Base-by-base conservation (phyloP, 371 early-diverging fungal species). In the Entomophthora muscae region DNA sequence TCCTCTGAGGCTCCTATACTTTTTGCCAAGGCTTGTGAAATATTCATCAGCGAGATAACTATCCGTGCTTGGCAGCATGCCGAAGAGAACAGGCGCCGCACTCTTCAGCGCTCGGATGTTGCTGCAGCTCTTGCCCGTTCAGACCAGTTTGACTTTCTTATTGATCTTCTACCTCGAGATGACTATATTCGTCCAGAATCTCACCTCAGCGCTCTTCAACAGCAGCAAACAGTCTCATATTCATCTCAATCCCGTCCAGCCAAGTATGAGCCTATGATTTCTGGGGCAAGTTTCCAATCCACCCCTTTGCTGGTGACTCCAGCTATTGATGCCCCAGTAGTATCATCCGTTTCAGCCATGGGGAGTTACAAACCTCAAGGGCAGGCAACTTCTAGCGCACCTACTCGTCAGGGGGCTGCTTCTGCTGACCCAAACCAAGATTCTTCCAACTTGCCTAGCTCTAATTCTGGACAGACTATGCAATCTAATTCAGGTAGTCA, bases 111-210 rank as follows among this genome's bases (percentile, higher is more conserved):
- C 60, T 84, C 83, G 55, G 99, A 99, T 71, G 88, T 99, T 52
- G 89, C 93, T 12, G 83, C 86, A 24, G 99, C 99, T 1, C 83
- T 97, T 29, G 81, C 88, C 63, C 90, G 94, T 69, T 84, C 91
- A 22, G 98, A 98, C 66, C 86, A 90, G 85, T 99, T 89, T 76
- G 99, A 99, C 71, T 99, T 99, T 71, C 73, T 99, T 67, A 96
- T 98, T 66, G 98, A 98, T 72, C 91, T 99, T 73, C 92, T 98
- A 17, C 98, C 99, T 2, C 76, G 95, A 32, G 95, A 93, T 63
- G 91, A 90, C 23, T 63, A 63, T 52, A 52, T 52, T 17, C 64
- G 64, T 55, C 13, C 64, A 5, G 61, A 32, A 24, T 10, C 33
- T 61, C 61, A 61, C 24, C 61, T 28, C 31, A 3, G 33, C 3